Evolutionary conservation across 768 basidiomycete species (phyloP).

Genomic region (Pulveroboletus sp.): DNA sequence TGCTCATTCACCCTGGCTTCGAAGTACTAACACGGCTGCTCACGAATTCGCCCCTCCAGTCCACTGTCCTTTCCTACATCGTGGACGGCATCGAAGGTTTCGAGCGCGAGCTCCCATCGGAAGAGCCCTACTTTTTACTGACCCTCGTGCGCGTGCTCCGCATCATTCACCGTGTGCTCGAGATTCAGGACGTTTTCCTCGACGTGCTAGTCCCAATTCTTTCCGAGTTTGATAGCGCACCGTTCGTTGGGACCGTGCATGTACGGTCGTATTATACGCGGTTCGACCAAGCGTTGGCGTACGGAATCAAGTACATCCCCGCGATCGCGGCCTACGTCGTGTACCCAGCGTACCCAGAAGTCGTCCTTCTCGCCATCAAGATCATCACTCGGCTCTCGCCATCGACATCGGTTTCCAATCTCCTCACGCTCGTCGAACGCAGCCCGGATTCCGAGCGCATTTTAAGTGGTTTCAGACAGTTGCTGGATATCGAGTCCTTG

Average conservation of each 20-base stretch:
- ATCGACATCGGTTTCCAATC: conserved; percentile 63
- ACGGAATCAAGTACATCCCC: conserved; percentile 67
- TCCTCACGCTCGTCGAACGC: conserved; percentile 75
- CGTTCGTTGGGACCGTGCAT: conserved; percentile 51
- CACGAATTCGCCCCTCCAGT: conserved; percentile 67
- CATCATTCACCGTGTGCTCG: conserved; percentile 75
- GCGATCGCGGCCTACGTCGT: conserved; percentile 76
- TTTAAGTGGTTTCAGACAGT: conserved; percentile 67
- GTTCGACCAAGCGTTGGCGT: conserved; percentile 72
- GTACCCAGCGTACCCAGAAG: conserved; percentile 66
- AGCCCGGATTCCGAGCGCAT: conserved; percentile 85
- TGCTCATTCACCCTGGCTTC: conserved; percentile 80
- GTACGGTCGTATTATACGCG: conserved; percentile 67
- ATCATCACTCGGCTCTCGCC: conserved; percentile 65
- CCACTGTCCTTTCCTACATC: conserved; percentile 71
- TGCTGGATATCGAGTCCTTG: conserved; percentile 57
- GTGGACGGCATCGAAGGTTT: conserved; percentile 78
- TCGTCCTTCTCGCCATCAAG: conserved; percentile 73
- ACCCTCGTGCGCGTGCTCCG: conserved; percentile 80
- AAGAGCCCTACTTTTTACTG: conserved; percentile 65
- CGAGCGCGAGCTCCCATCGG: conserved; percentile 62
- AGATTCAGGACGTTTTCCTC: conserved; percentile 85
- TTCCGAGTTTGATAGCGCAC: conserved; percentile 55
- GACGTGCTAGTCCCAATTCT: conserved; percentile 82
- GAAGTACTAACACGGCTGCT: conserved; percentile 79